A percentile compares a stretch with the other conserved stretches of the same genome.
These are phyloP conservation scores for Cytidiella melzeri DNA, from an alignment of 768 basidiomycete species.

Conservation along the genomic window DNA sequence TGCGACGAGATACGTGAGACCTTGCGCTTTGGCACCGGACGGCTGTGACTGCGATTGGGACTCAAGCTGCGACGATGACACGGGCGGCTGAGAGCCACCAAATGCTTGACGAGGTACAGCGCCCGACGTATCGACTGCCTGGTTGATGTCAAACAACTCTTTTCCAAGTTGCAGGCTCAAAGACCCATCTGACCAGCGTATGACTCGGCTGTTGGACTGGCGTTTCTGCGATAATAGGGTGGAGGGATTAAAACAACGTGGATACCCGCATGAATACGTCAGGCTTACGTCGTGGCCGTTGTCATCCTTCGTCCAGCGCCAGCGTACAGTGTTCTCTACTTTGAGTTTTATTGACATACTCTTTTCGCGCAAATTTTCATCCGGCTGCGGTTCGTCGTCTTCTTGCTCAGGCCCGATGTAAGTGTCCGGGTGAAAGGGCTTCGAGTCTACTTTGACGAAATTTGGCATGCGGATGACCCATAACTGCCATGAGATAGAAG, in stretches of 20 bases:
- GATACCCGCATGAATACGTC: neutral
- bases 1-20: constrained; percentile 84
- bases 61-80: constrained; percentile 20
- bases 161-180: constrained; percentile 87
- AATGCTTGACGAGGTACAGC: constrained; percentile 54
- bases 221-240: constrained; percentile 42
- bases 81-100: constrained; percentile 34
- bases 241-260: neutral
- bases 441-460: constrained; percentile 83
- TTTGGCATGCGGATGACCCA: constrained; percentile 96
- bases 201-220: constrained; percentile 86
- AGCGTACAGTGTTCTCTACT: constrained; percentile 91
- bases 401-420: constrained; percentile 83
- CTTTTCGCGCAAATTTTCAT: constrained; percentile 63
- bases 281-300: constrained; percentile 70
- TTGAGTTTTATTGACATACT: constrained; percentile 82
- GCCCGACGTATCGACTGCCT: constrained; percentile 73
- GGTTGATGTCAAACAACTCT: constrained; percentile 88
- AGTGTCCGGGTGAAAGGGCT: constrained; percentile 84
- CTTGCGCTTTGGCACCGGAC: constrained; percentile 41
- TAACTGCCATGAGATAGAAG: constrained; percentile 38
- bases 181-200: constrained; percentile 95
- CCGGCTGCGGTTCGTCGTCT: constrained; percentile 51
- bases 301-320: constrained; percentile 86
- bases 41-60: constrained; percentile 21